Evolutionary conservation across 2,329 filamentous ascomycete genomes (phyloP), one percentile per base, ranked within the genome.

Genomic region (Eurotiales sp.): DNA sequence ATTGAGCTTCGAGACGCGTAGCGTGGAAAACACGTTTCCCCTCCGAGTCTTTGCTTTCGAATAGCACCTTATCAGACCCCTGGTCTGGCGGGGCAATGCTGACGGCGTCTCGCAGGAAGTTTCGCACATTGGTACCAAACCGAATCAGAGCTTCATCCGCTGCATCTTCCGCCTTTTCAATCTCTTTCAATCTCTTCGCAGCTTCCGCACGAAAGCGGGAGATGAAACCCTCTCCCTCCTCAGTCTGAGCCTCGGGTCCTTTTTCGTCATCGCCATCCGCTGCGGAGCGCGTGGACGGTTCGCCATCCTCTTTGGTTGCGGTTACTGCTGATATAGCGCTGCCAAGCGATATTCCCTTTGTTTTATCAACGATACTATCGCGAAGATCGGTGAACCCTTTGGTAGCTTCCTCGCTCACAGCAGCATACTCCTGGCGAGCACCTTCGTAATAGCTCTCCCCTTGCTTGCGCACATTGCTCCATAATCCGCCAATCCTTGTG

Each of bases 21-120:
- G 90, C 88, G 68, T 99, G 93, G 57, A 97, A 95, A 14, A 97
- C 90, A 50, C 93, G 81, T 77, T 93, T 96, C 22, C 91, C 92
- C 45, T 82, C 79, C 4, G 87, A 84, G 69, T 96, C 92, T 68
- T 92, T 95, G 65, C 89, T 95, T 74, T 97, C 93, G 62, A 97
- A 99, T 4, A 96, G 77, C 27, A 96, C 83, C 44, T 86, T 59
- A 55, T 70, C 70, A 48, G 75, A 74, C 58, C 72, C 74, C 4
- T 74, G 69, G 15, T 72, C 74, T 0, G 89, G 90, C 0, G 91
- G 87, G 14, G 89, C 85, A 60, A 99, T 89, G 48, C 82, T 90
- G 51, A 99, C 87, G 46, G 93, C 93, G 59, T 99, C 92, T 47
- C 86, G 83, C 56, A 99, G 76, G 72, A 95, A 97, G 70, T 92